Evolutionary conservation across 2,329 filamentous ascomycete genomes (phyloP).

Genomic region (Colletotrichum simmondsii): DNA sequence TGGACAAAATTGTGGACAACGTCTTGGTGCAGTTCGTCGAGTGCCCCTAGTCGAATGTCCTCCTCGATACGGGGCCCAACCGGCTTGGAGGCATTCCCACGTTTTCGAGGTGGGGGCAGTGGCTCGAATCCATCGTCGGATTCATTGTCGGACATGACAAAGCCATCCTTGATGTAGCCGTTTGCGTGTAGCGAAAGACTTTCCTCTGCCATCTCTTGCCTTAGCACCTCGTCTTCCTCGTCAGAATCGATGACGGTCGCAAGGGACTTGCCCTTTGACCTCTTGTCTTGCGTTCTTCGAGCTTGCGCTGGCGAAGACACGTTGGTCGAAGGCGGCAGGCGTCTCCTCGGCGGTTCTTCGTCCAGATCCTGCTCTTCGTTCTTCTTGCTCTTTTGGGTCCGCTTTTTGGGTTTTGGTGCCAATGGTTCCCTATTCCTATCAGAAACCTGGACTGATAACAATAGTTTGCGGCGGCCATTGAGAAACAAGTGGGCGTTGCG

Average conservation of each 20-base stretch:
- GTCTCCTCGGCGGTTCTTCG: slow-evolving; percentile 32
- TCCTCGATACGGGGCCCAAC: slow-evolving; percentile 69
- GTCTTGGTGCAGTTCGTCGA: slow-evolving; percentile 70
- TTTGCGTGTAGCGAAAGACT: slow-evolving; percentile 51
- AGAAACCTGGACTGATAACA: slow-evolving; percentile 53
- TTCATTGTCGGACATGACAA: slow-evolving; percentile 56
- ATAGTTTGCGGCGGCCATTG: slow-evolving; percentile 55
- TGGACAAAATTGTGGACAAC: slow-evolving; percentile 74
- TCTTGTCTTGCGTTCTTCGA: slow-evolving; percentile 37
- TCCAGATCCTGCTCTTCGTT: slow-evolving; percentile 43
- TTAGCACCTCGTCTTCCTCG: slow-evolving; percentile 31
- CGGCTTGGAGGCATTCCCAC: slow-evolving; percentile 36
- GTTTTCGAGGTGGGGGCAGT: slow-evolving; percentile 44
- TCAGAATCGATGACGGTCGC: slow-evolving; percentile 36
- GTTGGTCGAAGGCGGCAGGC: slow-evolving; percentile 53
- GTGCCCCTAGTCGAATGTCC: slow-evolving; percentile 62
- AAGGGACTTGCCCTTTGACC: slow-evolving; percentile 45
- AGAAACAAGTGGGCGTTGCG: slow-evolving; percentile 55
- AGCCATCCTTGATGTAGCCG: slow-evolving; percentile 61
- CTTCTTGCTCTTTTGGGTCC: slow-evolving; percentile 47
- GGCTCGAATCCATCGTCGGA: slow-evolving; percentile 60
- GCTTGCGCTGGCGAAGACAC: slow-evolving; percentile 60
- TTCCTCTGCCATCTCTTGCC: slow-evolving; percentile 48
- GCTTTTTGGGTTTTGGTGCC: slow-evolving; percentile 45
- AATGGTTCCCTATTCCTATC: slow-evolving; percentile 42